Evolutionary conservation across 495 filamentous ascomycete genomes (phyloP), one percentile per base, ranked within the genome.

Genomic region (Rhypophila decipiens): DNA sequence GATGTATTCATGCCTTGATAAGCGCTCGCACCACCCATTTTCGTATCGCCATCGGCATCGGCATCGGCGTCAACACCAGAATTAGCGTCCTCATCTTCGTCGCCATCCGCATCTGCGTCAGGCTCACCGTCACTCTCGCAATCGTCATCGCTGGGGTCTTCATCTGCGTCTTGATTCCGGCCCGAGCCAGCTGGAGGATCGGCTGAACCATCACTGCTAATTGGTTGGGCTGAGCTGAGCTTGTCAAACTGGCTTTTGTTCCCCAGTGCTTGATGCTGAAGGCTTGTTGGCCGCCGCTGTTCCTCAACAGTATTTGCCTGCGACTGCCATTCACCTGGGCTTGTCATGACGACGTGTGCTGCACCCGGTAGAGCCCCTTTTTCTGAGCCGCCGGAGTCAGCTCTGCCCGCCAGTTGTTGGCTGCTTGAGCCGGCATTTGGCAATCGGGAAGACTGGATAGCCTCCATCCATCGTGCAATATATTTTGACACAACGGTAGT

Each of bases 401-500:
- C 58, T 61, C 35, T 72, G 70, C 4, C n/a, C n/a, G n/a, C n/a
- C n/a, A n/a, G n/a, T n/a, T n/a, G n/a, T n/a, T n/a, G n/a, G n/a
- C n/a, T n/a, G 57, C 54, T 37, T 58, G 52, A 40, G 20, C 67
- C 67, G 18, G 31, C 5, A 12, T 17, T 53, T 4, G 52, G 44
- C 13, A 60, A 57, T 33, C 70, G 62, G 10, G 67, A 47, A 7
- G 68, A 64, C 44, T 69, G 62, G 10, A 65, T 48, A 7, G 68
- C 64, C 44, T 64, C 60, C 7, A 79, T 77, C 76, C 76, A 79
- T 19, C 74, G 52, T 21, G 70, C 69, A 29, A 79, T 77, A 4
- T 65, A 70, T 2, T 58, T 53, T n/a, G 69, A 59, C 12, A 77
- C 67, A 21, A 72, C 50, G 0, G 66, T 70, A 47, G 67, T 65